Percentiles rank a stretch among this genome's conserved stretches.
These are phyloP conservation scores for Heterobasidion irregulare DNA, from an alignment of 1,284 basidiomycete genomes.

Conservation along the genomic window DNA sequence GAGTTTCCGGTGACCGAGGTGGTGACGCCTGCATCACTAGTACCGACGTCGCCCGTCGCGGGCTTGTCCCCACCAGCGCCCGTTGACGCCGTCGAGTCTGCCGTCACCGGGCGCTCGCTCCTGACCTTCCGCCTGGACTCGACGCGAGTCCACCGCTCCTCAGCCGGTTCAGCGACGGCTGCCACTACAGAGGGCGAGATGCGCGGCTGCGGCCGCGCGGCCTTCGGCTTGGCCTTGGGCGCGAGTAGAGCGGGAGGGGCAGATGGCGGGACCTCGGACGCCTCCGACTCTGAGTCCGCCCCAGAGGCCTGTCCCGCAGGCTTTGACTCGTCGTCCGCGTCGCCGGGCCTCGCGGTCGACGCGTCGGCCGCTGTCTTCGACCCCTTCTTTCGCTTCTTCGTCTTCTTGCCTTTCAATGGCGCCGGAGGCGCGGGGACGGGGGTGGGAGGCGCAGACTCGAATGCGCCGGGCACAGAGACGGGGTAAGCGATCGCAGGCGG, in stretches of 20 bases:
- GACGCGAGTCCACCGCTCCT: conserved; percentile 51
- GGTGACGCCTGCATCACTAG: conserved; percentile 45
- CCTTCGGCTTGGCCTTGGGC: conserved; percentile 11
- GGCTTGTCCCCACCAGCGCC: conserved; percentile 4
- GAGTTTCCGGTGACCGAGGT: conserved; percentile 48
- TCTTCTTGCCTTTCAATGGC: conserved; percentile 4
- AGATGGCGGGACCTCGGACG: conserved; percentile 4
- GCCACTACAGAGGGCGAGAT: conserved; percentile 11
- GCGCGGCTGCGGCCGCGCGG: conserved; percentile 8
- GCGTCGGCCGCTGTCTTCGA: conserved; percentile 42
- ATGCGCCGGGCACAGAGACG: conserved; percentile 36
- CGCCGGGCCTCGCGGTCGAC: conserved; percentile 14
- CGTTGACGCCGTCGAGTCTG: conserved; percentile 1
- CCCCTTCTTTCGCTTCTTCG: conserved; percentile 24
- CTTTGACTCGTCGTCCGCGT: not conserved
- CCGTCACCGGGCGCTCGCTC: conserved; percentile 6
- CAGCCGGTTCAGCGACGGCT: conserved; percentile 24
- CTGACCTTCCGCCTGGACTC: conserved; percentile 19
- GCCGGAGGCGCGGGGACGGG: not conserved
- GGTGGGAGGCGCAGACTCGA: conserved; percentile 19
- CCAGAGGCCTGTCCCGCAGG: not conserved
- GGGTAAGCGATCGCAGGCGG: conserved; percentile 29
- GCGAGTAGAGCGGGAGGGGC: conserved; percentile 8
- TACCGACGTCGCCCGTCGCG: conserved; percentile 25
- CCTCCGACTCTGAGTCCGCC: not conserved